A percentile compares a stretch with the other conserved stretches of the same genome.
Evolutionary conservation across 169 alveolate genomes (phyloP).

Genomic region (Theileria orientalis): DNA sequence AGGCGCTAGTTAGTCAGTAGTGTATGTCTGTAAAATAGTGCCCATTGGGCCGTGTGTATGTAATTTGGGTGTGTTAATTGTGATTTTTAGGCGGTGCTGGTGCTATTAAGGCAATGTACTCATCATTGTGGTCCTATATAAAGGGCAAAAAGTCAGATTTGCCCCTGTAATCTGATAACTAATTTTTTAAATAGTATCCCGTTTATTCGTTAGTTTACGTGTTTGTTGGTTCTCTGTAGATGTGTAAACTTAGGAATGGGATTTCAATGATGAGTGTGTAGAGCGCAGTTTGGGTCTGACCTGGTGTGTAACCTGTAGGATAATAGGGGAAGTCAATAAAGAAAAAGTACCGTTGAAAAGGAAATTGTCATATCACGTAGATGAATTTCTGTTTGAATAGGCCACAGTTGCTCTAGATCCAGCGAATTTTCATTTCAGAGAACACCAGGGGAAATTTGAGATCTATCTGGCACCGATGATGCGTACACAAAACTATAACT

Average conservation of each 20-base stretch:
- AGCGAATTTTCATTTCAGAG: too few relatives aligned
- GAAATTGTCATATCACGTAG: too few relatives aligned
- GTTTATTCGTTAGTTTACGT: neutral
- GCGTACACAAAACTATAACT: too few relatives aligned
- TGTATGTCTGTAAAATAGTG: neutral
- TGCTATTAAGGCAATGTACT: slow-evolving; percentile 60
- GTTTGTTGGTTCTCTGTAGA: neutral
- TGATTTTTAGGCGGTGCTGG: slow-evolving; percentile 60
- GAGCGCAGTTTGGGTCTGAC: neutral
- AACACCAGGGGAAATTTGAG: too few relatives aligned
- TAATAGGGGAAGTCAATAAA: neutral
- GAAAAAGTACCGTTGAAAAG: too few relatives aligned
- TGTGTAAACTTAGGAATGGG: neutral
- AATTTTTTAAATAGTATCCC: too few relatives aligned
- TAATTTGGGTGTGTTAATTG: neutral
- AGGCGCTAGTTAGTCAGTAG: neutral
- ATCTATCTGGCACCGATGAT: too few relatives aligned
- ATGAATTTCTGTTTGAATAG: too few relatives aligned
- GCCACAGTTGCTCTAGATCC: too few relatives aligned
- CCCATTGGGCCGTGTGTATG: neutral
- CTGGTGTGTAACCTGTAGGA: too few relatives aligned
- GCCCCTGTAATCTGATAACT: slow-evolving; percentile 20
- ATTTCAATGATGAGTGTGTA: neutral
- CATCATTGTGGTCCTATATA: slow-evolving; percentile 54
- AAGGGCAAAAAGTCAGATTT: slow-evolving; percentile 39